These are phyloP conservation scores for Metschnikowia hibisci DNA, from an alignment of 805 yeast species.

Conservation along the genomic window DNA sequence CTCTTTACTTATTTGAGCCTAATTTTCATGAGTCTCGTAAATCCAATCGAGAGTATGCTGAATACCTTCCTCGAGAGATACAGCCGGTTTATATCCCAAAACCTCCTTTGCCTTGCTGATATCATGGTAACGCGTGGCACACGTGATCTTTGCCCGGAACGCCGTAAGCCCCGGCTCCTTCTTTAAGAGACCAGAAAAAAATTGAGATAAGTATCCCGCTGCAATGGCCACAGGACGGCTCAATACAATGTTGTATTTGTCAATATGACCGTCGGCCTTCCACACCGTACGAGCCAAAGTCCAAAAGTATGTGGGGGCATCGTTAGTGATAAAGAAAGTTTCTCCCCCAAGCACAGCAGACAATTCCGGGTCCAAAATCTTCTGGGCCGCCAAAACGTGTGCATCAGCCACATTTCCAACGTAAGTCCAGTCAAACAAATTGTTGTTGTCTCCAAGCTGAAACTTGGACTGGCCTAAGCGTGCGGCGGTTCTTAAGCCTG, in stretches of 20 bases:
- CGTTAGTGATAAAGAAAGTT: conserved; percentile 87
- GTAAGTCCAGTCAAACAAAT: conserved; percentile 93
- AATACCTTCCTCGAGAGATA: conserved; percentile 76
- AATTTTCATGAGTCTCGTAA: conserved; percentile 52
- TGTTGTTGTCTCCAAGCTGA: conserved; percentile 92
- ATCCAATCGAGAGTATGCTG: conserved; percentile 80
- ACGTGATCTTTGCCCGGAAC: conserved; percentile 85
- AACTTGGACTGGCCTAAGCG: conserved; percentile 81
- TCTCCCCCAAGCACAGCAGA: conserved; percentile 68
- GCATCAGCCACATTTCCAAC: conserved; percentile 98
- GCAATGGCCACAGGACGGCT: conserved; percentile 71
- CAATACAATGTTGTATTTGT: conserved; percentile 62
- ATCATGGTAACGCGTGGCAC: conserved; percentile 92
- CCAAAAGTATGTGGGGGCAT: conserved; percentile 95
- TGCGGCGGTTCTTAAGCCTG: conserved; percentile 83
- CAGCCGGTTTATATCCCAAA: conserved; percentile 78
- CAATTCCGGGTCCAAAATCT: conserved; percentile 48
- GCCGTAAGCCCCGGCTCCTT: conserved; percentile 95
- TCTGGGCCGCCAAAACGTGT: conserved; percentile 87
- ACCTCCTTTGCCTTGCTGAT: conserved; percentile 78
- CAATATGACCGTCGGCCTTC: conserved; percentile 92
- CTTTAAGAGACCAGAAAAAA: conserved; percentile 62
- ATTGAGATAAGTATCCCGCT: conserved; percentile 78
- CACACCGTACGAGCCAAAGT: conserved; percentile 93
- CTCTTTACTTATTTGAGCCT: neutral